These are phyloP conservation scores for Tetrapisispora taiwanensis DNA, from an alignment of 805 yeast species.

Conservation along the genomic window DNA sequence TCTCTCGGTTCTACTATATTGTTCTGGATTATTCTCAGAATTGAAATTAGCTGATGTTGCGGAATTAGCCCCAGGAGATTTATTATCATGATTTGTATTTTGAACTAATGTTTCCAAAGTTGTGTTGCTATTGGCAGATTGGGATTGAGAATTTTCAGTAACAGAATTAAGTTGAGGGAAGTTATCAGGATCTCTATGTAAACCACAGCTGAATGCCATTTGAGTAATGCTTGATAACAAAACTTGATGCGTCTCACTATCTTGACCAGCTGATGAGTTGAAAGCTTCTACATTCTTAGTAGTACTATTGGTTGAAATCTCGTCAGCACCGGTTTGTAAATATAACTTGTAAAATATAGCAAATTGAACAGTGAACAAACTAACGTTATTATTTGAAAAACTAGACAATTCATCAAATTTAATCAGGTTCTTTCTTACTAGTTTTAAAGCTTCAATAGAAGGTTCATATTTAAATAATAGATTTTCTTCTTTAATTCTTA, in stretches of 20 bases:
- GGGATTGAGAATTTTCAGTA: slow-evolving; percentile 8
- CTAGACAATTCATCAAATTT: slow-evolving; percentile 29
- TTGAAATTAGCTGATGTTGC: slow-evolving; percentile 4
- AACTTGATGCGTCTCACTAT: slow-evolving; percentile 49
- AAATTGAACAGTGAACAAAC: slow-evolving; percentile 42
- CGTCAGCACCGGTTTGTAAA: slow-evolving; percentile 46
- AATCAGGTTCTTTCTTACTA: slow-evolving; percentile 23
- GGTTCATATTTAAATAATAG: slow-evolving; percentile 22
- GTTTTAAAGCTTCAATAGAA: slow-evolving; percentile 20
- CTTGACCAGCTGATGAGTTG: slow-evolving; percentile 23
- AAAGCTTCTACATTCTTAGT: not conserved
- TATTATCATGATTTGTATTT: slow-evolving; percentile 4
- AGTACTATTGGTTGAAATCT: slow-evolving; percentile 8
- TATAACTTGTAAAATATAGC: slow-evolving; percentile 48
- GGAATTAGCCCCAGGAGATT: not conserved
- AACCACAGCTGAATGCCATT: slow-evolving; percentile 58
- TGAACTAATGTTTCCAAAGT: slow-evolving; percentile 3
- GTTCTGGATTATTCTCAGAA: slow-evolving; percentile 7
- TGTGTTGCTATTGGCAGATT: slow-evolving; percentile 5
- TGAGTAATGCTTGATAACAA: slow-evolving; percentile 48
- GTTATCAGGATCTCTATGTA: slow-evolving; percentile 56
- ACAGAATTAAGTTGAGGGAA: slow-evolving; percentile 35
- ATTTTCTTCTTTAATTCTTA: slow-evolving; percentile 1
- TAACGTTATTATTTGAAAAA: slow-evolving; percentile 26
- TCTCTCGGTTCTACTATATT: slow-evolving; percentile 24